Evolutionary conservation across 2,329 filamentous ascomycete species (phyloP), one percentile per base, ranked within the genome.

Genomic region (Aspergillus candidus): DNA sequence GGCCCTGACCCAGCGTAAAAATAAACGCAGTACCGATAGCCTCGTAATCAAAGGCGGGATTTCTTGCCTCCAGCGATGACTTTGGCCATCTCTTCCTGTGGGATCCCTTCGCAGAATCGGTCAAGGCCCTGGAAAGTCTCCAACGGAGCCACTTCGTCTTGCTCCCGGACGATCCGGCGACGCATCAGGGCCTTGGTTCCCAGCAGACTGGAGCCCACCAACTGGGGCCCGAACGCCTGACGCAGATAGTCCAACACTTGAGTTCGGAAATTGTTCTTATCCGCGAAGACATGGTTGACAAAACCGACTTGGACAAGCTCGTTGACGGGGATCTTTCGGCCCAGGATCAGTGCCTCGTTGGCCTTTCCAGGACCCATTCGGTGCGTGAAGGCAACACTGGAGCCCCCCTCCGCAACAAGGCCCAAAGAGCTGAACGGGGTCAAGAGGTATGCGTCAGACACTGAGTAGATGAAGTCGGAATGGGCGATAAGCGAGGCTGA

Each of bases 271-370:
- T 32, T 15, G 2, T 11, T 34, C 7, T 31, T 18, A 11, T 17
- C 33, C 5, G 40, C 38, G 2, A 41, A 37, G 10, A 90, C 72
- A 61, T 80, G 82, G 54, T 93, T 94, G 30, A 88, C 84, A 55
- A 85, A 94, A 0, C 88, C 87, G 3, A 75, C 75, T 15, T 73
- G 68, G 49, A 86, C 69, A 35, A 94, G 70, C 58, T 89, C 85
- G 17, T 79, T 74, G 14, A 76, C 75, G 0, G 70, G 59, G 53
- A 94, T 83, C 31, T 80, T 73, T 61, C 82, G 82, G 56, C 81
- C 84, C 80, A 90, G 87, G 51, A 94, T 80, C 11, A 94, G 74
- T 12, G 88, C 88, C 73, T 94, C 88, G 60, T 88, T 89, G 11
- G 86, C 86, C 59, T 83, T 82, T 4, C 36, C 31, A 6, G 13